Evolutionary conservation across 1,139 yeast genomes (phyloP), one percentile per base, ranked within the genome.

Genomic region (Debaryomyces udenii): DNA sequence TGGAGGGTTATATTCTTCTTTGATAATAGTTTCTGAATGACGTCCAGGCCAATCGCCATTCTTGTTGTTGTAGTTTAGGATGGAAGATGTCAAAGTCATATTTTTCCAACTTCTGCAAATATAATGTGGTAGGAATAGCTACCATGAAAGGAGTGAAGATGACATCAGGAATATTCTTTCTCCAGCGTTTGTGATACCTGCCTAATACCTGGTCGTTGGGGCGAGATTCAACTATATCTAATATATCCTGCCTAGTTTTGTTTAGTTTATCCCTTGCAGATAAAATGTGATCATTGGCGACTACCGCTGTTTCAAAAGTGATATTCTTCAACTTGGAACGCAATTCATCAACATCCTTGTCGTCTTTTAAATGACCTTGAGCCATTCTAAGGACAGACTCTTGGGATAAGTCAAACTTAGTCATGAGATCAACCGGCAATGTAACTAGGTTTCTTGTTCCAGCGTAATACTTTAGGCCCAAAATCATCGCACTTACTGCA

Each of bases 261-360:
- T 52, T 44, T 14, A 85, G 59, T 51, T 85, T 80, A 11, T 69
- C 59, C 40, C 85, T 65, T 1, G 95, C 91, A 0, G 90, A 70
- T 6, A 87, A 60, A 11, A 88, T 60, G 59, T 88, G 96, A 59
- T 88, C 96, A 62, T 88, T 87, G 2, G 96, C 94, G 1, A 77
- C 66, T 1, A 84, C 77, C 1, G 95, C 88, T 1, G 86, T 78
- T 38, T 83, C 89, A 53, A 77, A 88, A 0, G 86, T 73, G 9
- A 82, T 80, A 53, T 83, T 81, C 46, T 78, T 74, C 42, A 87
- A 57, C 49, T 66, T 64, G 10, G 69, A 70, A 22, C 68, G 51
- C 9, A 65, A 52, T 6, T 54, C 73, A 13, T 50, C 51, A 1
- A 56, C 54, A 5, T 59, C 57, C 0, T 43, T 43, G 13, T 55